A percentile compares a stretch with the other conserved stretches of the same genome.
These are phyloP conservation scores for Dispira parvispora DNA, from an alignment of 192 early-diverging fungal species.

Conservation along the genomic window DNA sequence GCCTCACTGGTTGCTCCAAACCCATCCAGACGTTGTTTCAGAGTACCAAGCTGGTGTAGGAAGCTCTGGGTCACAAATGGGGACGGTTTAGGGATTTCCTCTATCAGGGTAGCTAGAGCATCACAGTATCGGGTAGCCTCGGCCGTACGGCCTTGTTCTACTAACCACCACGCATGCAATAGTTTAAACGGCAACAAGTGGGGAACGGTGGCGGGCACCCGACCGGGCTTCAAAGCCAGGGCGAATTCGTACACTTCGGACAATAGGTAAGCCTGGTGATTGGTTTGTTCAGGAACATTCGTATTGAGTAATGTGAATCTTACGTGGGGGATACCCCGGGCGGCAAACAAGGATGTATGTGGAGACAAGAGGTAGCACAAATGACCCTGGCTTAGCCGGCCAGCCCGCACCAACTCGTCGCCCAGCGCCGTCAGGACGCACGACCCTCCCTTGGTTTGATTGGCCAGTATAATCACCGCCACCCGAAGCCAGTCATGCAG, in stretches of 20 bases:
- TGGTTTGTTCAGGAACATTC: conserved; percentile 25
- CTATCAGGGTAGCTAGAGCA: conserved; percentile 50
- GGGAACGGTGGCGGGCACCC: conserved; percentile 43
- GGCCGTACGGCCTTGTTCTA: conserved; percentile 56
- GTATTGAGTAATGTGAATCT: conserved; percentile 54
- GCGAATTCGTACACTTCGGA: conserved; percentile 79
- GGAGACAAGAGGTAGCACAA: conserved; percentile 66
- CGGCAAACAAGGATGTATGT: conserved; percentile 38
- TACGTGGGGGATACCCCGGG: conserved; percentile 38
- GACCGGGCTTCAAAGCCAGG: conserved; percentile 28
- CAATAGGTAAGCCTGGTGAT: conserved; percentile 41
- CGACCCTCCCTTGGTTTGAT: conserved; percentile 58
- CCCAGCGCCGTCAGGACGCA: conserved; percentile 58
- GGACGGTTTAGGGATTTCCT: conserved; percentile 50
- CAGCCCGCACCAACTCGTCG: conserved; percentile 42
- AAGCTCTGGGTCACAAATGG: conserved; percentile 65
- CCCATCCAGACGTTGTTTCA: conserved; percentile 47
- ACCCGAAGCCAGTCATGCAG: conserved; percentile 55
- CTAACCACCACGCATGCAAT: conserved; percentile 57
- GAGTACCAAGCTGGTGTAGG: conserved; percentile 48
- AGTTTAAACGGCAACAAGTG: conserved; percentile 86
- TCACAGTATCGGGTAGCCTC: conserved; percentile 66
- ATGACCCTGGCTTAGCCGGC: conserved; percentile 46
- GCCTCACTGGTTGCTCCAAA: conserved; percentile 23
- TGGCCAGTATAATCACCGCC: conserved; percentile 63